Conservation (phyloP, 2,329 filamentous ascomycete species). For the Aaosphaeria pasadenensis region DNA sequence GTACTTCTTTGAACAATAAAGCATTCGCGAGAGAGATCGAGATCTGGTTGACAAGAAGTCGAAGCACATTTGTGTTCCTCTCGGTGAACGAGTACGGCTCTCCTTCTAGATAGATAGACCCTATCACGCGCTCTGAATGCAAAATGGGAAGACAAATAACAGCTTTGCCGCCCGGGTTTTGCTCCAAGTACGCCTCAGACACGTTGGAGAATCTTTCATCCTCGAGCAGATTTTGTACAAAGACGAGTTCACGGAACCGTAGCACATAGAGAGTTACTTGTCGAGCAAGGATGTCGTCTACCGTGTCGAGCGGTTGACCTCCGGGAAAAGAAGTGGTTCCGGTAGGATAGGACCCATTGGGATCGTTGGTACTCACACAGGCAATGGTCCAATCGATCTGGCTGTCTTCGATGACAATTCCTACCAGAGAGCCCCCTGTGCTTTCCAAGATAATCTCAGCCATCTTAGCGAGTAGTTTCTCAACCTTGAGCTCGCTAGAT, state of each 20-base stretch:
- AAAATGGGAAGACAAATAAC: conserved; percentile 79
- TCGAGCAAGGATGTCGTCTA: conserved; percentile 67
- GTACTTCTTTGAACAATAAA: conserved; percentile 63
- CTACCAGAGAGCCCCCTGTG: conserved; percentile 70
- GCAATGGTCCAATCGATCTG: conserved; percentile 67
- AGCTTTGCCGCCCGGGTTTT: conserved; percentile 67
- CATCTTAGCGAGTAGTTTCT: conserved; percentile 75
- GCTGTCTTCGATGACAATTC: conserved; percentile 70
- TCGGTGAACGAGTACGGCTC: conserved; percentile 75
- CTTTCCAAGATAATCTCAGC: conserved; percentile 78
- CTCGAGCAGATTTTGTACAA: conserved; percentile 68
- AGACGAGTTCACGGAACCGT: conserved; percentile 72
- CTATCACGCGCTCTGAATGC: conserved; percentile 69
- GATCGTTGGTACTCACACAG: conserved; percentile 65
- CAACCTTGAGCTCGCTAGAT: conserved; percentile 73
- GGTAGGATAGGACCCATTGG: conserved; percentile 2
- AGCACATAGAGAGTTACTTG: conserved; percentile 76
- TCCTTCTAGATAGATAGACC: conserved; percentile 76
- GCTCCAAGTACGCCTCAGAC: conserved; percentile 63
- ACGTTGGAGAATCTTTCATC: conserved; percentile 80
- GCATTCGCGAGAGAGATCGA: conserved; percentile 63
- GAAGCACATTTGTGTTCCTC: conserved; percentile 54
- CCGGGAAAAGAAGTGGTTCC: conserved; percentile 66
- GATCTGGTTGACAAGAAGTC: conserved; percentile 75
- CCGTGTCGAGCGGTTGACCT: conserved; percentile 60